These are phyloP conservation scores for Paradendryphiella salina DNA, from an alignment of 2,329 filamentous ascomycete genomes.

Conservation along the genomic window DNA sequence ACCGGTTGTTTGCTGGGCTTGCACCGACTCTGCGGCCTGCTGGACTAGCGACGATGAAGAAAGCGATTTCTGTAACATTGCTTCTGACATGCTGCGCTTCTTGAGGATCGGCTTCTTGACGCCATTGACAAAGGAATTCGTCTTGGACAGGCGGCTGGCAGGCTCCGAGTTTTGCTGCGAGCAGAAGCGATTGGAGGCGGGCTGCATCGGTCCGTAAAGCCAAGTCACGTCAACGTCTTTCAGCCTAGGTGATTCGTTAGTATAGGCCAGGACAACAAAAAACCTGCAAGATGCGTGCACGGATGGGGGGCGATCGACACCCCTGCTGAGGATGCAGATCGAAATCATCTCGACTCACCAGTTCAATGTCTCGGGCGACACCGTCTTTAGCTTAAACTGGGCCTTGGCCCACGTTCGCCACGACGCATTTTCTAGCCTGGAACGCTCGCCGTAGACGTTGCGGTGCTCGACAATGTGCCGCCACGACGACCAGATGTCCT, in stretches of 20 bases:
- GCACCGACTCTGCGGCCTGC: constrained; percentile 82
- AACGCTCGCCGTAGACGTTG: constrained; percentile 77
- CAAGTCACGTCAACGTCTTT: constrained; percentile 98
- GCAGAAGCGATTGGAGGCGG: constrained; percentile 62
- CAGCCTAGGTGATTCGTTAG: constrained; percentile 64
- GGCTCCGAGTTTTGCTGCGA: constrained; percentile 55
- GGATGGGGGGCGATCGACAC: constrained; percentile 36
- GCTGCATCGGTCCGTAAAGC: constrained; percentile 92
- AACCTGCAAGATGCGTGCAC: constrained; percentile 24
- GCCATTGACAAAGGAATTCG: constrained; percentile 64
- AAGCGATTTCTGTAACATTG: constrained; percentile 87
- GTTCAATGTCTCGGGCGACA: constrained; percentile 89
- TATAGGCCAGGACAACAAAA: constrained; percentile 8
- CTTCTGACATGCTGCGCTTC: constrained; percentile 93
- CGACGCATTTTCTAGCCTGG: constrained; percentile 88
- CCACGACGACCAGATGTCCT: constrained; percentile 98
- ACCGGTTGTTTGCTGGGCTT: constrained; percentile 74
- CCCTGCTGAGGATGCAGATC: constrained; percentile 29
- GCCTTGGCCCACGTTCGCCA: constrained; percentile 97
- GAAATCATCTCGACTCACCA: constrained; percentile 65
- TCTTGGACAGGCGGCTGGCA: constrained; percentile 61
- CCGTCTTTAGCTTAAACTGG: constrained; percentile 82
- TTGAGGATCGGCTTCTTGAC: constrained; percentile 91
- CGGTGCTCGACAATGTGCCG: constrained; percentile 83
- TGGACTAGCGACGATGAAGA: constrained; percentile 88